phyloP scores from a whole-genome alignment of 2,329 filamentous ascomycete species.

The Pseudocercospora ulei region DNA sequence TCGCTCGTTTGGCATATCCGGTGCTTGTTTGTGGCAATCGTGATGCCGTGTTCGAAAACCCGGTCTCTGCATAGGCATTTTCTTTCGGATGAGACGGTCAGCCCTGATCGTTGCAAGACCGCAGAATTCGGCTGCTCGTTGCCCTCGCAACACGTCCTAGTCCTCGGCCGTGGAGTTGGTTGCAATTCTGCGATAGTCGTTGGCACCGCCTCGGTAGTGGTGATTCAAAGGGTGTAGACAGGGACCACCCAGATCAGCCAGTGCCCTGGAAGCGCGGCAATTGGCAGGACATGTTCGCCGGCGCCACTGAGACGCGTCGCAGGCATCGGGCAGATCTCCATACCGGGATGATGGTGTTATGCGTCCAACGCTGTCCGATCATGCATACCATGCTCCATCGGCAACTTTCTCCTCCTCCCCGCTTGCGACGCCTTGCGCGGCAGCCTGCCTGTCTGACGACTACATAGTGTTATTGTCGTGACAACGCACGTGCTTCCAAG shows the following conservation, averaged over 20 bases:
- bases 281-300: conserved; percentile 8
- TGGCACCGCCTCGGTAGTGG: conserved; percentile 5
- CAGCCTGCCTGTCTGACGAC: conserved; percentile 43
- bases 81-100: no score
- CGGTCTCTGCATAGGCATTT: no score
- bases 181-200: conserved; percentile 1
- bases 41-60: not conserved
- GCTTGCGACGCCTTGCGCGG: conserved; percentile 19
- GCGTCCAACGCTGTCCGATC: conserved; percentile 49
- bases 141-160: conserved; percentile 6
- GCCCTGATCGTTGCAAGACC: not conserved
- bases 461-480: conserved; percentile 35
- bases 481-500: conserved; percentile 7
- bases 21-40: not conserved
- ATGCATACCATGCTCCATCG: conserved; percentile 48
- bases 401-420: conserved; percentile 44
- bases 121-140: conserved; percentile 1
- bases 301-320: not conserved
- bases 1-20: not conserved
- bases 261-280: not conserved
- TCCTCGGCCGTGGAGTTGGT: conserved; percentile 1
- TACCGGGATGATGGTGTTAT: conserved; percentile 2
- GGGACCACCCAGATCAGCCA: conserved; percentile 1
- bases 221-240: not conserved
- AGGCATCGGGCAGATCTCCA: not conserved